Evolutionary conservation across 441 rosid species (phyloP), one percentile per base, ranked within the genome.

Genomic region (Hura crepitans): DNA sequence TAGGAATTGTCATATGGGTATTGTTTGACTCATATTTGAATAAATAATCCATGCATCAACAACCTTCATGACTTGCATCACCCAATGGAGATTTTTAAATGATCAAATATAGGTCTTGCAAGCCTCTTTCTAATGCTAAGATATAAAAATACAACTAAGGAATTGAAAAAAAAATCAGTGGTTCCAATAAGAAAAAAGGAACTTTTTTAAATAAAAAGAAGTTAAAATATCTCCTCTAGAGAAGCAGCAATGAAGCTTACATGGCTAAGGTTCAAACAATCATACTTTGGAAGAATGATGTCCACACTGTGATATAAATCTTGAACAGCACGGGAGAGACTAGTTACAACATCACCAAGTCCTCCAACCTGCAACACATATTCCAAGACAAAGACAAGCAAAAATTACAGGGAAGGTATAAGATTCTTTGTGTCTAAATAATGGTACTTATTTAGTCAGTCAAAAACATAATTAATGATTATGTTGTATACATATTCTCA

Each of bases 281-380:
- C 92, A 80, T 90, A 92, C 88, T 92, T 95, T 46, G 97, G 97
- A 64, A 95, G 85, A 79, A 95, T 82, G 73, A 95, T 80, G 76
- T 92, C 89, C 23, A 95, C 96, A 68, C 77, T 89, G 82, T 92
- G 97, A 76, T 90, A 87, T 79, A 92, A 76, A 60, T 92, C 97
- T 84, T 92, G 97, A 81, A 95, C 88, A 74, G 99, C 96, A 76
- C 97, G 99, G 66, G 99, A 95, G 60, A 95, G 89, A 84, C 99
- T 87, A 75, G 97, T 95, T 76, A 95, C 94, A 13, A 95, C 96
- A 82, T 95, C 97, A 70, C 97, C 99, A 53, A 95, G 84, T 62
- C 99, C 99, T 78, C 99, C 99, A 76, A 95, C 97, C 99, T 92
- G 86, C 83, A 83, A 60, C 39, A 80, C 46, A 75, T 68, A 65